Conservation (phyloP, 371 early-diverging fungal species). For the Mycotypha africana region DNA sequence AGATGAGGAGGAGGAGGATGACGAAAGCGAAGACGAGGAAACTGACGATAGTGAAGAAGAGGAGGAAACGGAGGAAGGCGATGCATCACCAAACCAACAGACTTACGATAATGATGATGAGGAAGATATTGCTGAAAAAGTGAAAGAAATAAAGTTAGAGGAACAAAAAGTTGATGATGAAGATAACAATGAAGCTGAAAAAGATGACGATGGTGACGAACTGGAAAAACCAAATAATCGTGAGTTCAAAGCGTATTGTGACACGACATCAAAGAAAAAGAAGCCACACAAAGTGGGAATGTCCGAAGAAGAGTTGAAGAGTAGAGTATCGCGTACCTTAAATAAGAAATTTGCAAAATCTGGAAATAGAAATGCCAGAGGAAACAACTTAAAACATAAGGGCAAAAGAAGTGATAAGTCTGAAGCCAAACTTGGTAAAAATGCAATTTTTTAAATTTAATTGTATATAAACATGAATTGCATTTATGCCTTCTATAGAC, state of each 20-base stretch:
- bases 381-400: conserved; percentile 45
- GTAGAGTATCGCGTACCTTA: conserved; percentile 52
- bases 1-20: conserved; percentile 34
- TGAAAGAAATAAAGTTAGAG: conserved; percentile 22
- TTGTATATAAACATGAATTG: too few species aligned
- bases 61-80: conserved; percentile 23
- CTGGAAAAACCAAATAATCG: conserved; percentile 46
- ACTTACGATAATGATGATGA: conserved; percentile 13
- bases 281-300: conserved; percentile 11
- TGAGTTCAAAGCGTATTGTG: conserved; percentile 53
- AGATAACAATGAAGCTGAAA: conserved; percentile 19
- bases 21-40: conserved; percentile 20
- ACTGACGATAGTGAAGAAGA: conserved; percentile 29
- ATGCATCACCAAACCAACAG: conserved; percentile 25
- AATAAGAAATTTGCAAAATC: conserved; percentile 28
- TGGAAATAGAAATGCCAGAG: conserved; percentile 28
- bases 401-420: conserved; percentile 48
- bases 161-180: conserved; percentile 30
- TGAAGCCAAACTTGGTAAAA: conserved; percentile 24
- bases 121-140: conserved; percentile 16
- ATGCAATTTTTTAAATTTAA: too few species aligned
- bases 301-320: conserved; percentile 47
- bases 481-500: too few species aligned
- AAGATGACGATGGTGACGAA: conserved; percentile 20
- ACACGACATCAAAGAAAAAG: conserved; percentile 28